phyloP scores from a whole-genome alignment of 164 flowering plant species.

The Magnolia sinica region DNA sequence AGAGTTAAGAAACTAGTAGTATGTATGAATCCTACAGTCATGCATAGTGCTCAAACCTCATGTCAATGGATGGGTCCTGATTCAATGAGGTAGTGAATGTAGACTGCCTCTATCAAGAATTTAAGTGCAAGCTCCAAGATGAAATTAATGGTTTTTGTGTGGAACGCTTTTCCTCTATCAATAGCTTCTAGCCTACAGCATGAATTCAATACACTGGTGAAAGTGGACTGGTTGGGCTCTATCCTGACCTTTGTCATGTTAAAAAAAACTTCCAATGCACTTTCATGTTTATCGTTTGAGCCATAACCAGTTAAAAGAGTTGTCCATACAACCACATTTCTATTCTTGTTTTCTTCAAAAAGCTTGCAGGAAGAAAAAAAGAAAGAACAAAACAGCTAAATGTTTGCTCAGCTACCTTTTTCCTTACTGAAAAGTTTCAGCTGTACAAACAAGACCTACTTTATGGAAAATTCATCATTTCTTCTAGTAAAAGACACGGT shows the following conservation, averaged over 20 bases:
- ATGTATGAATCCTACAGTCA: background rate
- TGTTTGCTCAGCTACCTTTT: too few relatives aligned
- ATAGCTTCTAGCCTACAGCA: slow-evolving; percentile 16
- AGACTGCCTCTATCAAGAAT: background rate
- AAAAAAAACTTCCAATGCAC: slow-evolving; percentile 9
- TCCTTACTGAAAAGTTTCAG: too few relatives aligned
- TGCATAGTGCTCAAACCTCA: slow-evolving; percentile 17
- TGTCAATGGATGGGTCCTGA: slow-evolving; percentile 5
- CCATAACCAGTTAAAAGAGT: slow-evolving; percentile 19
- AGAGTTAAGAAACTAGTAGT: too few relatives aligned
- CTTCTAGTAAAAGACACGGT: too few relatives aligned
- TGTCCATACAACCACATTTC: slow-evolving; percentile 18
- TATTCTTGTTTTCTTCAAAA: slow-evolving; percentile 8
- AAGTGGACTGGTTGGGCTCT: slow-evolving; percentile 19
- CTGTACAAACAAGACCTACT: too few relatives aligned
- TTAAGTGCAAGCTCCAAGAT: background rate
- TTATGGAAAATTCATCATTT: too few relatives aligned
- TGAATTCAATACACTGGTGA: slow-evolving; percentile 18
- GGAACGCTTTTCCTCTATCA: slow-evolving; percentile 19
- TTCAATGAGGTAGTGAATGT: background rate
- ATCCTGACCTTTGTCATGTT: slow-evolving; percentile 8
- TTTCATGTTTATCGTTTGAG: slow-evolving; percentile 10
- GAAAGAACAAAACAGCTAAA: too few relatives aligned
- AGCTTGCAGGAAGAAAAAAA: background rate
- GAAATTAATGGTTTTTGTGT: slow-evolving; percentile 7